Evolutionary conservation across 371 early-diverging fungal species (phyloP).

Genomic region (Rhizopus stolonifer): DNA sequence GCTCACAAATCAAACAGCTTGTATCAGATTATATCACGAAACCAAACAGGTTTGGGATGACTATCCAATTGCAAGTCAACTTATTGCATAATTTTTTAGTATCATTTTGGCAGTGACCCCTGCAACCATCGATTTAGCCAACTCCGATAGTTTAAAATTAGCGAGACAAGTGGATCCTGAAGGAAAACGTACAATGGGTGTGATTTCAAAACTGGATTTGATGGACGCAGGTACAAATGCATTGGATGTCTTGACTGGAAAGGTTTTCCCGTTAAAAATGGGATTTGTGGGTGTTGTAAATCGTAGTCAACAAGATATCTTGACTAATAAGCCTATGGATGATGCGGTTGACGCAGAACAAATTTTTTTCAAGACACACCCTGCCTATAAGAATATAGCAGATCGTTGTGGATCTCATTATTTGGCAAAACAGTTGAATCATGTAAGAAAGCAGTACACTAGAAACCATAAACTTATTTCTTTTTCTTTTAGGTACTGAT

Average conservation of each 20-base stretch:
- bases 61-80: too few species aligned
- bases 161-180: constrained; percentile 91
- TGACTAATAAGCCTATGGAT: constrained; percentile 73
- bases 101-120: constrained; percentile 93
- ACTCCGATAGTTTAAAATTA: constrained; percentile 91
- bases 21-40: constrained; percentile 85
- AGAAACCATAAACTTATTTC: background rate
- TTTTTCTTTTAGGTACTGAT: constrained; percentile 56
- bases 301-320: constrained; percentile 87
- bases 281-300: constrained; percentile 92
- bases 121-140: constrained; percentile 89
- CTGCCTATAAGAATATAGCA: constrained; percentile 79
- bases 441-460: constrained; percentile 12
- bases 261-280: constrained; percentile 75
- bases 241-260: constrained; percentile 79
- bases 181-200: constrained; percentile 84
- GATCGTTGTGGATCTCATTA: constrained; percentile 61
- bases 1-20: constrained; percentile 80
- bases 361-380: constrained; percentile 79
- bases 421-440: constrained; percentile 31
- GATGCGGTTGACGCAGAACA: constrained; percentile 77
- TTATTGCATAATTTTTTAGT: constrained; percentile 34
- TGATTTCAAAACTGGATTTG: constrained; percentile 90
- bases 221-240: constrained; percentile 95
- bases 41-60: constrained; percentile 64